Evolutionary conservation across 2,329 filamentous ascomycete genomes (phyloP).

Genomic region (Colletotrichum sp.): DNA sequence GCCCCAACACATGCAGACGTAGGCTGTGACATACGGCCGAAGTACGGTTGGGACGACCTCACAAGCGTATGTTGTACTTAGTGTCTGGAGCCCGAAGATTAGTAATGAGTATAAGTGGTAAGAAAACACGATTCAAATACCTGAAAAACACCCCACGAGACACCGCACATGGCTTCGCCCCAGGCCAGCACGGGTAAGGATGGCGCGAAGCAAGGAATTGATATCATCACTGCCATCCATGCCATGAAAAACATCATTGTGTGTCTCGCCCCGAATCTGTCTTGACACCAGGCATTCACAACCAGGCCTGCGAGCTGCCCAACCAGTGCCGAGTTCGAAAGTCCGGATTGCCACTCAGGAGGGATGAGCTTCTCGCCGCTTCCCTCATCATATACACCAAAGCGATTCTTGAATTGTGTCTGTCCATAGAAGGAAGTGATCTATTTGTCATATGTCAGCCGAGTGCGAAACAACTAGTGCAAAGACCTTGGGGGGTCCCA

Average conservation of each 20-base stretch:
- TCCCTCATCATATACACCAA: conserved; percentile 25
- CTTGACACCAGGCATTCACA: conserved; percentile 44
- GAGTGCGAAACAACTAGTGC: background rate
- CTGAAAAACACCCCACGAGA: conserved; percentile 46
- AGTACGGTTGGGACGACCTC: conserved; percentile 46
- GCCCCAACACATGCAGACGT: conserved; percentile 41
- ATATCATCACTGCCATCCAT: conserved; percentile 42
- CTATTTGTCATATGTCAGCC: background rate
- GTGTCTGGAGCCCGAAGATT: background rate
- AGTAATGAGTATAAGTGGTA: background rate
- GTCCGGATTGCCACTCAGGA: conserved; percentile 49
- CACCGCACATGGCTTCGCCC: conserved; percentile 48
- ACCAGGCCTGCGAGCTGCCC: conserved; percentile 50
- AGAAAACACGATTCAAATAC: background rate
- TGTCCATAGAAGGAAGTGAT: conserved; percentile 35
- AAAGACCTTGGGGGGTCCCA: conserved; percentile 28
- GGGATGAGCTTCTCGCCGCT: conserved; percentile 41
- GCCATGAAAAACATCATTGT: conserved; percentile 33
- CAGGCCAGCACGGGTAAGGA: conserved; percentile 42
- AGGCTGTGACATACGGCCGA: conserved; percentile 46
- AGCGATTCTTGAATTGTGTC: conserved; percentile 31
- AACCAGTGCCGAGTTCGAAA: conserved; percentile 46
- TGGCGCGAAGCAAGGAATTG: conserved; percentile 53
- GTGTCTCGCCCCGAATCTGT: conserved; percentile 33
- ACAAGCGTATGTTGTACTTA: conserved; percentile 38